Conservation (phyloP, 2,329 filamentous ascomycete genomes). For the Pseudogymnoascus sp. region DNA sequence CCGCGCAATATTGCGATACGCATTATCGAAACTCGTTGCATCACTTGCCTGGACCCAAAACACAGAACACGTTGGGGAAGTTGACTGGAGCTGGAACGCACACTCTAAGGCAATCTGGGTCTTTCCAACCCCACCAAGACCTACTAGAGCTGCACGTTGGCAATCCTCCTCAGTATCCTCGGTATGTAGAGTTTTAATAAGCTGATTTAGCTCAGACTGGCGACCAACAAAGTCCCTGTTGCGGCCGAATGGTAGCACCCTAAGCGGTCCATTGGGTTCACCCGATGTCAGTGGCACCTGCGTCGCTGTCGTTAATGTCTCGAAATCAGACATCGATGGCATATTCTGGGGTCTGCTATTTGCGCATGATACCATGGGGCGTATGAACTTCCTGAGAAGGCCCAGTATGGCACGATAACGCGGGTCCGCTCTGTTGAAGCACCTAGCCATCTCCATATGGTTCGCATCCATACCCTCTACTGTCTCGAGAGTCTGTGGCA, state of each 20-base stretch:
- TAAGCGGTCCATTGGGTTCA: background rate
- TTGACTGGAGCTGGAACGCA: constrained; percentile 11
- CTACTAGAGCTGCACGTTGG: constrained; percentile 10
- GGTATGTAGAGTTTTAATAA: constrained; percentile 7
- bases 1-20: constrained; percentile 16
- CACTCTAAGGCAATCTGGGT: constrained; percentile 18
- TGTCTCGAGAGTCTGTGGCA: constrained; percentile 29
- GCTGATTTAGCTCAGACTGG: constrained; percentile 10
- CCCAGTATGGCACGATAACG: constrained; percentile 27
- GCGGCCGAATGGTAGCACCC: constrained; percentile 11
- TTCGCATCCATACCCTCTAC: constrained; percentile 35
- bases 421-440: constrained; percentile 24
- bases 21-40: constrained; percentile 14
- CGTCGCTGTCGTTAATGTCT: background rate
- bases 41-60: constrained; percentile 35
- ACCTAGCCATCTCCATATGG: constrained; percentile 35
- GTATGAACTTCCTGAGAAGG: constrained; percentile 26
- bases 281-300: background rate
- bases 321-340: background rate
- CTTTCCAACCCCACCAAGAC: constrained; percentile 16
- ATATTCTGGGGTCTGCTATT: background rate
- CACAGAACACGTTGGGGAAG: constrained; percentile 30
- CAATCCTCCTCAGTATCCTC: constrained; percentile 2
- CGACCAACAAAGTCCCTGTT: constrained; percentile 17
- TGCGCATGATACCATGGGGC: background rate